Percentiles rank a stretch among this genome's conserved stretches.
Conservation (phyloP, 2,329 filamentous ascomycete species). For the Pseudogymnoascus sp. region DNA sequence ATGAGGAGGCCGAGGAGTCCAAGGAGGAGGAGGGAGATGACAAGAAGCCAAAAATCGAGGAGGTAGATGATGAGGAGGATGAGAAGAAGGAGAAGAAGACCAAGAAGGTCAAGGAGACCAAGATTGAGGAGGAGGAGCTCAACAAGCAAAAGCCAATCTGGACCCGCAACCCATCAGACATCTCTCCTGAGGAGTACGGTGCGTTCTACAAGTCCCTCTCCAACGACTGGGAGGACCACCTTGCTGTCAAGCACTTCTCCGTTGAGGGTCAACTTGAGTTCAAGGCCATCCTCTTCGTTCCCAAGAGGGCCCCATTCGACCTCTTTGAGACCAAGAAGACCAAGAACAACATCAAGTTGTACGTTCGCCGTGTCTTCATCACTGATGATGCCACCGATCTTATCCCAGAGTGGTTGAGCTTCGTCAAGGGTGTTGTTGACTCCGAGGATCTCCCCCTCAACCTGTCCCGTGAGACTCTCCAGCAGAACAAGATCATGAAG, state of each 20-base stretch:
- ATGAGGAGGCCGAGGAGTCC: conserved; percentile 75
- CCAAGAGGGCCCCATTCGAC: conserved; percentile 98
- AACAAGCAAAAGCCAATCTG: conserved; percentile 99
- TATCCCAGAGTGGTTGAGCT: conserved; percentile 98
- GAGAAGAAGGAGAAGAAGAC: conserved; percentile 94
- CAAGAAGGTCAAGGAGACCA: conserved; percentile 98
- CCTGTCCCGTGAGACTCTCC: conserved; percentile 98
- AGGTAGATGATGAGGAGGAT: conserved; percentile 80
- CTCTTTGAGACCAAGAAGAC: conserved; percentile 99
- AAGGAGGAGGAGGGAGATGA: conserved; percentile 70
- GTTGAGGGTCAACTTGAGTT: conserved; percentile 99
- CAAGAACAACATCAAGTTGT: conserved; percentile 99
- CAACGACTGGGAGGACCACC: conserved; percentile 99
- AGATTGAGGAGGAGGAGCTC: conserved; percentile 97
- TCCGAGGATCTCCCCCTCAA: conserved; percentile 99
- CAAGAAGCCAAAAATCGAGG: conserved; percentile 94
- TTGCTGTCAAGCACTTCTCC: conserved; percentile 99
- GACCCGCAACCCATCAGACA: conserved; percentile 96
- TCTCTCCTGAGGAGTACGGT: conserved; percentile 92
- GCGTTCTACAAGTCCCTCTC: conserved; percentile 99
- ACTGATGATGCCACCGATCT: conserved; percentile 98
- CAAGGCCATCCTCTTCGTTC: conserved; percentile 98
- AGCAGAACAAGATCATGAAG: conserved; percentile 99
- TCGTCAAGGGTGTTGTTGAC: conserved; percentile 99
- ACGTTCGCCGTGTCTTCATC: conserved; percentile 99